These are phyloP conservation scores for Phytophthora ramorum DNA, from an alignment of 352 stramenopile species.

Conservation along the genomic window DNA sequence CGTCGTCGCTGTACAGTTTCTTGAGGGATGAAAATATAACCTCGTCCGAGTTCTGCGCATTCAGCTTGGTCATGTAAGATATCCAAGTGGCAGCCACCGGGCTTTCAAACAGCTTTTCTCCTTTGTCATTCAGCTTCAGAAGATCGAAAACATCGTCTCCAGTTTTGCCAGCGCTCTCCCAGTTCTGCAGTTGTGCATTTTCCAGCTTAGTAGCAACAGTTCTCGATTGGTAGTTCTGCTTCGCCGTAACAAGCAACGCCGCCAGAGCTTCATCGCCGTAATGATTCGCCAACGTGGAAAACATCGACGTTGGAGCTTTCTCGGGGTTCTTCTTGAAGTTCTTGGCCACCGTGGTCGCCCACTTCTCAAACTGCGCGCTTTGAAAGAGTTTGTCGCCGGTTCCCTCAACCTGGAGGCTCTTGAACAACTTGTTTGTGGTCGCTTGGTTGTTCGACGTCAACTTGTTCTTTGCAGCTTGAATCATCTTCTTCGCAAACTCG, in stretches of 20 bases:
- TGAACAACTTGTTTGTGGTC: neutral
- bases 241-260: neutral
- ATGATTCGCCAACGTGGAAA: neutral
- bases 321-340: neutral
- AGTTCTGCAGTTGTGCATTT: neutral
- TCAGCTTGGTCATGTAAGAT: neutral
- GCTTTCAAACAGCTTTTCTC: neutral
- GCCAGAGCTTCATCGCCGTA: neutral
- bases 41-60: neutral
- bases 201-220: neutral
- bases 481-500: neutral
- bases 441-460: neutral
- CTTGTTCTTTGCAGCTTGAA: neutral
- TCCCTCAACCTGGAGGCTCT: neutral
- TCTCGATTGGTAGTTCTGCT: neutral
- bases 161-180: neutral
- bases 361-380: neutral
- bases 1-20: neutral
- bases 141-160: neutral
- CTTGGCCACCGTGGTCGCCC: neutral
- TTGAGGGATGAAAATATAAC: neutral
- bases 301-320: neutral
- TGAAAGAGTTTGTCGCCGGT: neutral
- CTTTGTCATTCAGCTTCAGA: neutral
- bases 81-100: neutral